These are phyloP conservation scores for Coccinonectria pachysandricola DNA, from an alignment of 2,329 filamentous ascomycete species.

Conservation along the genomic window DNA sequence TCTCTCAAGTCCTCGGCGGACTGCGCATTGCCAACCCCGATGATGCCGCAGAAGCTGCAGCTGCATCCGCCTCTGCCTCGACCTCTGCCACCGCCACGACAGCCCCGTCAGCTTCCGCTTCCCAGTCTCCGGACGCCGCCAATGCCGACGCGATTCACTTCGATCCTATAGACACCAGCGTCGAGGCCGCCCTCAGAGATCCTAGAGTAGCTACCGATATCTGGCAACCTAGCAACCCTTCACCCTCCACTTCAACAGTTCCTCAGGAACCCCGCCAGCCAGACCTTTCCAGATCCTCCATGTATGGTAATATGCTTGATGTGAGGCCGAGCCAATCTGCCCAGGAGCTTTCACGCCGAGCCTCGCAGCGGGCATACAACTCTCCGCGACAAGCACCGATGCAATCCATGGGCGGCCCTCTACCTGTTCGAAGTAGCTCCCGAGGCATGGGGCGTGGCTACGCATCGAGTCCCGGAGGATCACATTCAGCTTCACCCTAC, in stretches of 20 bases:
- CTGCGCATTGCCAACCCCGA: conserved; percentile 96
- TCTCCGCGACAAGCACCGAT: conserved; percentile 43
- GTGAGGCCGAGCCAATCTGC: conserved; percentile 43
- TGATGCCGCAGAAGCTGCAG: conserved; percentile 42
- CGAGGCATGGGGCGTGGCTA: conserved; percentile 55
- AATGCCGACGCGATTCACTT: conserved; percentile 14
- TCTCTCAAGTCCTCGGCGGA: conserved; percentile 85
- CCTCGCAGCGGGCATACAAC: conserved; percentile 50
- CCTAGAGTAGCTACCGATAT: conserved; percentile 11
- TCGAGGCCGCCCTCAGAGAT: conserved; percentile 13
- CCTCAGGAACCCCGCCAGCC: conserved; percentile 10
- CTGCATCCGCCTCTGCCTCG: conserved; percentile 16
- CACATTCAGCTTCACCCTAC: conserved; percentile 19
- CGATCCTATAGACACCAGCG: conserved; percentile 13
- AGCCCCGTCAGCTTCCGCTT: conserved; percentile 7
- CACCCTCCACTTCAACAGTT: conserved; percentile 7
- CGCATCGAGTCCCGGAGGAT: conserved; percentile 20
- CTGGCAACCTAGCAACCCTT: conserved; percentile 7
- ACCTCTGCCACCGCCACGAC: conserved; percentile 7
- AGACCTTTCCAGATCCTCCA: conserved; percentile 32
- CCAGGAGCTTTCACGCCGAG: conserved; percentile 59
- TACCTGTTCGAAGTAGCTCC: conserved; percentile 69
- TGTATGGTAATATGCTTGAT: conserved; percentile 49
- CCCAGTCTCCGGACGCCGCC: conserved; percentile 9
- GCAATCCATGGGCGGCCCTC: conserved; percentile 41